Conservation (phyloP, 2,329 filamentous ascomycete genomes). For the Aspergillus awamori region DNA sequence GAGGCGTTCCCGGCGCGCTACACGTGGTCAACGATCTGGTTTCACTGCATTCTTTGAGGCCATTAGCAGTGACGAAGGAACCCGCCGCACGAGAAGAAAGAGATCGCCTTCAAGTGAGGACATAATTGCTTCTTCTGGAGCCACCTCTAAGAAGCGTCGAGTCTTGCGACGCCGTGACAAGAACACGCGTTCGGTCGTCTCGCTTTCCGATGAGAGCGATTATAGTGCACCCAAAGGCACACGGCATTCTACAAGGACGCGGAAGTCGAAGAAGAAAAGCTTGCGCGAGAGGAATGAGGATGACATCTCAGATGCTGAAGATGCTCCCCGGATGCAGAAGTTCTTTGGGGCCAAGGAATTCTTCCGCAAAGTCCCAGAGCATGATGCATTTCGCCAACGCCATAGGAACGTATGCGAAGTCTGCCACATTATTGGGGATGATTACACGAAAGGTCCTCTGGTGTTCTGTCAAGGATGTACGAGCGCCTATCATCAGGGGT, state of each 20-base stretch:
- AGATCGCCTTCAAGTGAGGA: constrained; percentile 28
- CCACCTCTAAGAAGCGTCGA: constrained; percentile 19
- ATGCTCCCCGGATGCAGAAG: constrained; percentile 49
- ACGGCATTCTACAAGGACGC: constrained; percentile 37
- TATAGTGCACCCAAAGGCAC: constrained; percentile 19
- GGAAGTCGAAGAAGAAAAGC: constrained; percentile 35
- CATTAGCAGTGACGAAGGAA: constrained; percentile 25
- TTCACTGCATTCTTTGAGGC: constrained; percentile 25
- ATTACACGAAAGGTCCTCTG: constrained; percentile 66
- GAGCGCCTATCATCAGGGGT: constrained; percentile 77
- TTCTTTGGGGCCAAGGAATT: constrained; percentile 69
- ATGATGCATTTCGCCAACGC: constrained; percentile 67
- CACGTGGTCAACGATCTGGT: constrained; percentile 14
- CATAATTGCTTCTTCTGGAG: constrained; percentile 19
- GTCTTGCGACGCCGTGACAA: constrained; percentile 13
- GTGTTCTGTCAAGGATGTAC: constrained; percentile 92
- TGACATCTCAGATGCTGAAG: constrained; percentile 44
- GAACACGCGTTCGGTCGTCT: constrained; percentile 12
- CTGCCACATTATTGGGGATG: constrained; percentile 62
- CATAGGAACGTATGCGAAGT: constrained; percentile 74
- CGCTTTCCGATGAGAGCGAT: constrained; percentile 12
- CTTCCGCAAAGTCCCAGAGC: constrained; percentile 65
- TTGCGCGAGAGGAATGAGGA: constrained; percentile 50
- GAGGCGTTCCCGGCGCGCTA: constrained; percentile 17
- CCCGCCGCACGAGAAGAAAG: background rate